phyloP scores from a whole-genome alignment of 768 basidiomycete genomes.

The Cystobasidiopsis lactophilus region DNA sequence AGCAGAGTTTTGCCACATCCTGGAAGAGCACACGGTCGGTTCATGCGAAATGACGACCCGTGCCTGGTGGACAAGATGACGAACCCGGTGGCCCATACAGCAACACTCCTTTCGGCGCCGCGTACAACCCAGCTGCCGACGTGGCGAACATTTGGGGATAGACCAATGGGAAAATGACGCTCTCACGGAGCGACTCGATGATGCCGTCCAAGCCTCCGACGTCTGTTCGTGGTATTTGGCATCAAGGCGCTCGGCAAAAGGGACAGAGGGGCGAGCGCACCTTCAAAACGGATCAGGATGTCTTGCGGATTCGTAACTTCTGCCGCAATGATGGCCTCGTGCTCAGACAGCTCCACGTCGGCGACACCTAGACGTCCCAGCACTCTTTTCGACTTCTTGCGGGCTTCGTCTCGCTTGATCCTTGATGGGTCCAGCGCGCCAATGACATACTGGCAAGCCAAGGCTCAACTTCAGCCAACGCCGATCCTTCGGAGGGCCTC shows the following conservation, averaged over 20 bases:
- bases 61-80: neutral
- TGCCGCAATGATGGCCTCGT: constrained; percentile 76
- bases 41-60: neutral
- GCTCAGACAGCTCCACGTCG: constrained; percentile 58
- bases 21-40: neutral
- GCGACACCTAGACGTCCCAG: constrained; percentile 23
- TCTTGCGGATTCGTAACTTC: constrained; percentile 86
- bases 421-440: constrained; percentile 22
- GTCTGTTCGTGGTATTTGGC: constrained; percentile 28
- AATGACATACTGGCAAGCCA: constrained; percentile 21
- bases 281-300: constrained; percentile 50
- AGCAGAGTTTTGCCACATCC: constrained; percentile 99
- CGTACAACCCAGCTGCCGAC: constrained; percentile 51
- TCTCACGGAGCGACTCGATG: constrained; percentile 71
- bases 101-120: constrained; percentile 85
- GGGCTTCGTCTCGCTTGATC: constrained; percentile 23
- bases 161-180: constrained; percentile 80
- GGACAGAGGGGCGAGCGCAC: constrained; percentile 27
- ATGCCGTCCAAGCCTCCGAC: constrained; percentile 87
- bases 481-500: neutral
- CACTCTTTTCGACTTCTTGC: constrained; percentile 23
- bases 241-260: neutral
- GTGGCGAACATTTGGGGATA: constrained; percentile 64
- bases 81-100: constrained; percentile 68
- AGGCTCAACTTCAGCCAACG: neutral